Percentiles rank a stretch among this genome's conserved stretches.
These are phyloP conservation scores for Trichoderma atrobrunneum DNA, from an alignment of 2,329 filamentous ascomycete genomes.

Conservation along the genomic window DNA sequence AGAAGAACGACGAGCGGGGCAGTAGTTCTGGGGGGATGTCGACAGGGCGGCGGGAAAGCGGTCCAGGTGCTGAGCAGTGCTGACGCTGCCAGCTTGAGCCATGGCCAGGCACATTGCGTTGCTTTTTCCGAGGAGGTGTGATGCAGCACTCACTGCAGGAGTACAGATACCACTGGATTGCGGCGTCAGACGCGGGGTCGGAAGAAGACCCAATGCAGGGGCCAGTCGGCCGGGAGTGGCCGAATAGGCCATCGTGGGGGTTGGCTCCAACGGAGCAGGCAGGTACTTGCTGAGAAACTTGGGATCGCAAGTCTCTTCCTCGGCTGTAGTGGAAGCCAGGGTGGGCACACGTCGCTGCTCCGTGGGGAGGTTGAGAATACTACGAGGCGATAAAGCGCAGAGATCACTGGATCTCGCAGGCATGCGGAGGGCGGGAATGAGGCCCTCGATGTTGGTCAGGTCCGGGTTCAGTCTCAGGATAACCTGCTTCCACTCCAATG, in stretches of 20 bases:
- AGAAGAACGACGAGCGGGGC: slow-evolving; percentile 55
- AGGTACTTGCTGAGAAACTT: neutral
- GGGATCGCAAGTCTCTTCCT: slow-evolving; percentile 17
- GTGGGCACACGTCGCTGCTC: slow-evolving; percentile 32
- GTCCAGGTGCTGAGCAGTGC: slow-evolving; percentile 49
- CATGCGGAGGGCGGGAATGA: slow-evolving; percentile 39
- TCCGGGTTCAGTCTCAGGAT: slow-evolving; percentile 56
- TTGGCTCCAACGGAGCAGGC: slow-evolving; percentile 42
- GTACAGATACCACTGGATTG: slow-evolving; percentile 56
- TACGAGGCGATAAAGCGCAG: slow-evolving; percentile 40
- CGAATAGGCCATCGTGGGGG: slow-evolving; percentile 43
- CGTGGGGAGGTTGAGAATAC: slow-evolving; percentile 42
- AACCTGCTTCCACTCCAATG: slow-evolving; percentile 56
- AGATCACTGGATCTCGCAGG: slow-evolving; percentile 34
- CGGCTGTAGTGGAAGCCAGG: slow-evolving; percentile 41
- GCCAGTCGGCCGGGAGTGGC: slow-evolving; percentile 41
- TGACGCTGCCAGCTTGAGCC: slow-evolving; percentile 50
- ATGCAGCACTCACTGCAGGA: slow-evolving; percentile 56
- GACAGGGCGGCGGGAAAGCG: slow-evolving; percentile 48
- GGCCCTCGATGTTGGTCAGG: slow-evolving; percentile 56
- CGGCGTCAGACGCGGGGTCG: slow-evolving; percentile 58
- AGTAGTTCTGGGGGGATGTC: slow-evolving; percentile 52
- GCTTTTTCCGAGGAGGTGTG: slow-evolving; percentile 47
- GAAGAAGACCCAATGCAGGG: slow-evolving; percentile 54
- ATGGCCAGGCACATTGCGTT: slow-evolving; percentile 62